Evolutionary conservation across 139 green algal genomes (phyloP), one percentile per base, ranked within the genome.

Genomic region (Coelastrella sp.): DNA sequence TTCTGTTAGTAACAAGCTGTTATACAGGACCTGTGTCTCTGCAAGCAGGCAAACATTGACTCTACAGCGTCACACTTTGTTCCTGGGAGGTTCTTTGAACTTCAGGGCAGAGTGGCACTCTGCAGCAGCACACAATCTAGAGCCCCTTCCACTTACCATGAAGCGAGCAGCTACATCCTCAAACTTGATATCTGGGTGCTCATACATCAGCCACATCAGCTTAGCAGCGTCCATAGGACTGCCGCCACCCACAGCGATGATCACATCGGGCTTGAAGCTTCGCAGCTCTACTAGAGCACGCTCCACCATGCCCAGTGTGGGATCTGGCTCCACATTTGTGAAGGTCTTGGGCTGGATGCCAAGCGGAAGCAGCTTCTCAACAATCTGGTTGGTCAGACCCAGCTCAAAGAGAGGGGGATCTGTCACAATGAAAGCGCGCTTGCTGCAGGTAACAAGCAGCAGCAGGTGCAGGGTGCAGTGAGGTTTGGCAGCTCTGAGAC

Each of bases 151-250:
- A 59, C 66, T 82, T 22, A 82, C 68, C 92, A 97, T 97, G 95
- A 97, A 97, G 68, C 95, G 91, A 75, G 95, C 92, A n/a, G 95
- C 88, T 63, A 97, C 85, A 65, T 92, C 90, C 81, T 97, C 92
- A 76, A 97, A 96, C 87, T 94, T 92, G 60, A 94, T 94, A 22
- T 96, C 93, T 4, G 95, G 95, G 49, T 91, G 79, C 93, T 97
- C 95, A 68, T 97, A 97, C 94, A 97, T 94, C 4, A 97, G 91
- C 93, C 94, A 95, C 93, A 95, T 95, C 22, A 96, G 90, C 93
- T 97, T 97, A 85, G 95, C 95, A 14, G 95, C 95, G 78, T 97
- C 95, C 95, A 97, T 97, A 84, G 95, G 93, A 6, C 92, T 95
- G 66, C 95, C 95, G 0, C 95, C 95, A 10, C 95, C 95, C 58